A percentile compares a stretch with the other conserved stretches of the same genome.
Conservation (phyloP, 768 basidiomycete genomes). For the Boletus reticuloceps region DNA sequence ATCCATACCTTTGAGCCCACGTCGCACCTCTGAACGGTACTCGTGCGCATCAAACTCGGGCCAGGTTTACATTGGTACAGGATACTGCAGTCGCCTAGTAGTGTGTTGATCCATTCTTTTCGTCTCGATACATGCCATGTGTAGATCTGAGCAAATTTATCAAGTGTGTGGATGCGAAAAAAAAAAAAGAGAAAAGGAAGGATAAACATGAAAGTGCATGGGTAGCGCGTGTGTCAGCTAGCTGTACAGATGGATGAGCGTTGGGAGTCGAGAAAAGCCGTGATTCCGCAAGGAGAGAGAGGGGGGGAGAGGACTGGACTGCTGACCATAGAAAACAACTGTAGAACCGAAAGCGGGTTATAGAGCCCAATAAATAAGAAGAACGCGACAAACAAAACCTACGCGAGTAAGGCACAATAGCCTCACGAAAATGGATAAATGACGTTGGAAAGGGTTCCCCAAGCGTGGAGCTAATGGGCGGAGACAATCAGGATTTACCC, state of each 20-base stretch:
- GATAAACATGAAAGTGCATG: conserved; percentile 5
- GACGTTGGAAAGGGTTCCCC: neutral
- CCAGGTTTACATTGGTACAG: neutral
- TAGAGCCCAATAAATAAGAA: conserved; percentile 16
- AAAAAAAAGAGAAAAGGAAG: neutral
- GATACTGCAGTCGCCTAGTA: conserved; percentile 1
- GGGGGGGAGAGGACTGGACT: neutral
- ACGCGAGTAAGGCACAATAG: conserved; percentile 5
- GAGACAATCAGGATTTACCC: conserved; percentile 54
- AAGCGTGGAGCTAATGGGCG: neutral
- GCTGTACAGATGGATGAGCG: conserved; percentile 23
- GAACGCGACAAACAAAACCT: conserved; percentile 8
- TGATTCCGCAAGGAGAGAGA: conserved; percentile 1
- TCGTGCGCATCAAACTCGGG: neutral
- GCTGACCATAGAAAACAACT: neutral
- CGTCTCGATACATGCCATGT: conserved; percentile 10
- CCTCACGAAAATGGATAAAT: conserved; percentile 18
- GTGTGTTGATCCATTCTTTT: conserved; percentile 4
- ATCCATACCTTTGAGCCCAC: neutral
- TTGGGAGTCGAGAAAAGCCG: conserved; percentile 3
- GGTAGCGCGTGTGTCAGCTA: conserved; percentile 13
- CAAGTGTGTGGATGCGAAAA: neutral
- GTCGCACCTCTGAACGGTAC: conserved; percentile 1
- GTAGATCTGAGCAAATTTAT: conserved; percentile 23
- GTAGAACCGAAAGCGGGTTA: conserved; percentile 9